Evolutionary conservation across 306 rosid species (phyloP).

Genomic region (Quercus rubra): DNA sequence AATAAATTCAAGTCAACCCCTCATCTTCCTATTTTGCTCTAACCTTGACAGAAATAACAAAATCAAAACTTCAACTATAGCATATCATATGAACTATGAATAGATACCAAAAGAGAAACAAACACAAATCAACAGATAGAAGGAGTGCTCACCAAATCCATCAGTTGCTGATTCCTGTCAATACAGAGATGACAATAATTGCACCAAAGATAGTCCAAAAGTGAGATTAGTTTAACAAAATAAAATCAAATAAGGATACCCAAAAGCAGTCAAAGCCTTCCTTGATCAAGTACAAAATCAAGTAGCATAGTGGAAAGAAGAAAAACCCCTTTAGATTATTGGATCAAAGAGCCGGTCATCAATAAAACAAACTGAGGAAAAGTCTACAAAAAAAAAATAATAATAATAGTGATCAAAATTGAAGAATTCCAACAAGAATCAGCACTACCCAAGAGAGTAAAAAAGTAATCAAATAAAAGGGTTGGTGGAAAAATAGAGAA

Average conservation of each 20-base stretch:
- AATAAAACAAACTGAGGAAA: constrained; percentile 1
- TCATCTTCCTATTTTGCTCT: constrained; percentile 16
- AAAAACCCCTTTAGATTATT: constrained; percentile 3
- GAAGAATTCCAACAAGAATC: constrained; percentile 18
- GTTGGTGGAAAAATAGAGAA: constrained; percentile 7
- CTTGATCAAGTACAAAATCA: constrained; percentile 5
- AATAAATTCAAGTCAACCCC: constrained; percentile 53
- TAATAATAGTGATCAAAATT: neutral
- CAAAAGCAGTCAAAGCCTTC: neutral
- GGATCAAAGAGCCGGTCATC: constrained; percentile 15
- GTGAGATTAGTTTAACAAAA: neutral
- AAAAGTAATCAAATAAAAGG: neutral
- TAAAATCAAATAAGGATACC: neutral
- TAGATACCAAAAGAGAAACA: constrained; percentile 4
- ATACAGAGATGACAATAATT: neutral
- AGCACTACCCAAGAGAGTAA: constrained; percentile 24
- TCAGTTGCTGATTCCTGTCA: neutral
- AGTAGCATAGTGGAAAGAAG: constrained; percentile 4
- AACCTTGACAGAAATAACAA: constrained; percentile 1
- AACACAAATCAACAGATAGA: neutral
- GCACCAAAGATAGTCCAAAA: neutral
- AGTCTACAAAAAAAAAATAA: neutral
- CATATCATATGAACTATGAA: constrained; percentile 1
- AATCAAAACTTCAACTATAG: constrained; percentile 25
- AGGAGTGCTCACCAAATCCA: neutral